A percentile compares a stretch with the other conserved stretches of the same genome.
These are phyloP conservation scores for Aspergillus caelatus DNA, from an alignment of 2,329 filamentous ascomycete species.

Conservation along the genomic window DNA sequence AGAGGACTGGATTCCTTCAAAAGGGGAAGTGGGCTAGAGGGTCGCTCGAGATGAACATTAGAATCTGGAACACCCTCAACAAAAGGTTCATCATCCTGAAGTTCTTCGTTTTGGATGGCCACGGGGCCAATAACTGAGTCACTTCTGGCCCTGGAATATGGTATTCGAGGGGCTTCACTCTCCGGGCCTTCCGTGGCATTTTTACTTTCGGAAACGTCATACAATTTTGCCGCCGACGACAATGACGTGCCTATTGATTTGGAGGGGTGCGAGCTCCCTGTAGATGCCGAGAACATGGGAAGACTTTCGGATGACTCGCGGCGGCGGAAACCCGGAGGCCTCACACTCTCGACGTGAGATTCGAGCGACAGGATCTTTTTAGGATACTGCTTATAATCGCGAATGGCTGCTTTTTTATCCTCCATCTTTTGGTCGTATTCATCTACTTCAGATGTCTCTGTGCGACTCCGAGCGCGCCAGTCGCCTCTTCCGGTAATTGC, in stretches of 20 bases:
- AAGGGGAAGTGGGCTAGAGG: constrained; percentile 40
- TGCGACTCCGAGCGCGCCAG: constrained; percentile 36
- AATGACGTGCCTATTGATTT: constrained; percentile 58
- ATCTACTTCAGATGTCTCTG: constrained; percentile 36
- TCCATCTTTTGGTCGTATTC: constrained; percentile 45
- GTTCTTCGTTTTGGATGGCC: constrained; percentile 20
- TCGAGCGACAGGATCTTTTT: constrained; percentile 55
- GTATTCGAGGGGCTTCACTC: constrained; percentile 7
- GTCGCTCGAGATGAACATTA: constrained; percentile 48
- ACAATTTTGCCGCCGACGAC: constrained; percentile 34
- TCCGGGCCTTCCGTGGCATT: constrained; percentile 26
- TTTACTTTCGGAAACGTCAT: constrained; percentile 24
- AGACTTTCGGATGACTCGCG: constrained; percentile 66
- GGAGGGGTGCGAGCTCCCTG: constrained; percentile 57
- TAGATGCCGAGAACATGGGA: constrained; percentile 65
- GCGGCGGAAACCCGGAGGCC: constrained; percentile 45
- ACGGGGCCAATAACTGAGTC: constrained; percentile 17
- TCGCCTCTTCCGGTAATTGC: constrained; percentile 42
- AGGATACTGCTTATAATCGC: constrained; percentile 53
- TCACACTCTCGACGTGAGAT: constrained; percentile 34
- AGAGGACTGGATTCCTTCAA: constrained; percentile 39
- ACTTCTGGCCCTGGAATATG: constrained; percentile 6
- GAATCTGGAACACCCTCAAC: constrained; percentile 28
- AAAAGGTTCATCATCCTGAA: constrained; percentile 26
- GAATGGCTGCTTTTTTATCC: constrained; percentile 46